Evolutionary conservation across 2,329 filamentous ascomycete genomes (phyloP).

Genomic region (Verticillium longisporum): DNA sequence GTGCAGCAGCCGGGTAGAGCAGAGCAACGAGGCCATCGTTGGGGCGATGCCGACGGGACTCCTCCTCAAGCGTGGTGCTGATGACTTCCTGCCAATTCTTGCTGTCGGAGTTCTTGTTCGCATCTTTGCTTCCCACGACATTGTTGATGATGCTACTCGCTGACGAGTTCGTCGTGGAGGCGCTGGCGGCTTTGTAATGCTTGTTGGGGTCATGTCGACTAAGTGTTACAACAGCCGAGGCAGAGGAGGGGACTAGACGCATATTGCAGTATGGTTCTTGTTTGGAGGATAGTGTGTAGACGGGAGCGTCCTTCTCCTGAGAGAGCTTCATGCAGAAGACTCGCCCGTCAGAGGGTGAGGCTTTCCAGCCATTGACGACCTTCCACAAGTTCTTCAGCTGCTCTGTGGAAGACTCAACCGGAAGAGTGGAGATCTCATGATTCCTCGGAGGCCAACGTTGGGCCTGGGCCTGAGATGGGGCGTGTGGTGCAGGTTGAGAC

Average conservation of each 20-base stretch:
- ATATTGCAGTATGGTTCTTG: constrained; percentile 62
- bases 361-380: constrained; percentile 63
- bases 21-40: constrained; percentile 60
- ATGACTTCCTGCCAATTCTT: constrained; percentile 53
- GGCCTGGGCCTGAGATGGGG: constrained; percentile 16
- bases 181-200: constrained; percentile 37
- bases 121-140: constrained; percentile 19
- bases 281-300: constrained; percentile 58
- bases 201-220: constrained; percentile 55
- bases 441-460: constrained; percentile 16
- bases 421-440: constrained; percentile 35
- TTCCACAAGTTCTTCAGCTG: constrained; percentile 63
- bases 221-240: constrained; percentile 54
- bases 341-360: constrained; percentile 49
- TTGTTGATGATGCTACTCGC: constrained; percentile 22
- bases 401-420: constrained; percentile 48
- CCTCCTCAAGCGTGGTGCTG: constrained; percentile 50
- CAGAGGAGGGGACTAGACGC: constrained; percentile 55
- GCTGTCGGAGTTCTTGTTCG: constrained; percentile 23
- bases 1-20: constrained; percentile 60
- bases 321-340: constrained; percentile 53
- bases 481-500: constrained; percentile 8
- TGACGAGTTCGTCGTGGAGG: constrained; percentile 16
- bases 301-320: constrained; percentile 51
- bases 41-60: constrained; percentile 43